phyloP scores from a whole-genome alignment of 2,329 filamentous ascomycete species.

The Aureobasidium sp. region DNA sequence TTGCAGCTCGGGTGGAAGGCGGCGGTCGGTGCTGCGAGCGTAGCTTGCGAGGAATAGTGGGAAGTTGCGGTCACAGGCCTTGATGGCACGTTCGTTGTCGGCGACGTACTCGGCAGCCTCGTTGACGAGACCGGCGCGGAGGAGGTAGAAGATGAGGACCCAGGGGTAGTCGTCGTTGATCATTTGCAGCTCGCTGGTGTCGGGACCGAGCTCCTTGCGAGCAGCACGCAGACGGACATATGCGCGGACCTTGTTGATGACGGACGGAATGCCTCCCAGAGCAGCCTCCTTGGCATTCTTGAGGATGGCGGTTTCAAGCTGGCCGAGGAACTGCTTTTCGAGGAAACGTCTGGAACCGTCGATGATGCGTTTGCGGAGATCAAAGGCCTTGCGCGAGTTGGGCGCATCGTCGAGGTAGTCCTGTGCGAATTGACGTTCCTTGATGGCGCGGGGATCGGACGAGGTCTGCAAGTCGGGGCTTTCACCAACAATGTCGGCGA shows the following conservation, averaged over 20 bases:
- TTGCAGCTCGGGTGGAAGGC: slow-evolving; percentile 69
- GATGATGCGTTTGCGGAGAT: slow-evolving; percentile 70
- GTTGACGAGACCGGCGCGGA: slow-evolving; percentile 72
- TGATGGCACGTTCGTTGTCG: slow-evolving; percentile 69
- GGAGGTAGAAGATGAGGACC: slow-evolving; percentile 86
- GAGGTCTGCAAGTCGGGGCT: slow-evolving; percentile 49
- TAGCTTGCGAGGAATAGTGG: slow-evolving; percentile 80
- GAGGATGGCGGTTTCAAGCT: slow-evolving; percentile 67
- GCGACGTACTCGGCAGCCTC: slow-evolving; percentile 85
- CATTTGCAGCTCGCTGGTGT: slow-evolving; percentile 71
- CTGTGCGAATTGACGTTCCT: slow-evolving; percentile 65
- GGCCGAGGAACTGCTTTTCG: slow-evolving; percentile 69
- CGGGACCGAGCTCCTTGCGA: slow-evolving; percentile 74
- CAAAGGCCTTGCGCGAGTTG: slow-evolving; percentile 54
- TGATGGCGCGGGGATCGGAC: slow-evolving; percentile 55
- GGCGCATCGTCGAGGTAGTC: slow-evolving; percentile 69
- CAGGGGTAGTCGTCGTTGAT: slow-evolving; percentile 71
- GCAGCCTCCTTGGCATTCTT: slow-evolving; percentile 84
- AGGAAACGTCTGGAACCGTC: slow-evolving; percentile 70
- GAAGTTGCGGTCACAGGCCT: slow-evolving; percentile 85
- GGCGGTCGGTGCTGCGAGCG: slow-evolving; percentile 63
- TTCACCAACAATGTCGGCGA: slow-evolving; percentile 72
- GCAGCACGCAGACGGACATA: slow-evolving; percentile 75
- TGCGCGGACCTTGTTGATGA: slow-evolving; percentile 82
- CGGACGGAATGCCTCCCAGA: slow-evolving; percentile 78